Evolutionary conservation across 129 eudicot genomes (phyloP), one percentile per base, ranked within the genome.

Genomic region (Centaurea solstitialis): DNA sequence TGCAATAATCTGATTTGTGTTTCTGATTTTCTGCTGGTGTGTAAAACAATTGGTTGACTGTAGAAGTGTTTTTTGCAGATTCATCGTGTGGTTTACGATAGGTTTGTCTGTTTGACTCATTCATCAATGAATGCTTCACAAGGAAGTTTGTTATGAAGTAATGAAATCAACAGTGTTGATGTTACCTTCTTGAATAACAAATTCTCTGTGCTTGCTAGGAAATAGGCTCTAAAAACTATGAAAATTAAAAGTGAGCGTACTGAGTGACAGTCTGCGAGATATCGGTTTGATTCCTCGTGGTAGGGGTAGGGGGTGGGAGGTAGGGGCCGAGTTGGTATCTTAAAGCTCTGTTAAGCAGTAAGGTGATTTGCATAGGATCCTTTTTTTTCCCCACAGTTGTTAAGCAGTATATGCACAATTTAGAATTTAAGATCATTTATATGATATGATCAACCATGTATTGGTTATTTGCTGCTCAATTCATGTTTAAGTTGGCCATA

Each of bases 281-380:
- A 64, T 18, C 4, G 3, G 39, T 18, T 81, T 74, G 75, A 74
- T 70, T 24, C 22, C 71, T 76, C 76, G 73, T n/a, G 81, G 71
- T 82, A 4, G 45, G 67, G 65, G 28, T 53, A 53, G 74, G 37
- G 81, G 78, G 82, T 12, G 15, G 24, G 74, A 15, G 83, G 84
- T 81, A 80, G 84, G 81, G 81, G 86, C 78, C 39, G 74, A 30
- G 13, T 70, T 82, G 72, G 82, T 70, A 57, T 28, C 39, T 67
- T 40, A 4, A 26, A 57, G 77, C 33, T 71, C 40, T 70, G 39
- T 20, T 76, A 26, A 39, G 50, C 66, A 20, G 68, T 76, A 59
- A 28, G n/a, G 70, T 76, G 67, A 40, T 57, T 12, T 64, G 62
- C 73, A 6, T 26, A 71, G 78, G 78, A 62, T 15, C 73, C 15